Evolutionary conservation across 1,284 basidiomycete species (phyloP), one percentile per base, ranked within the genome.

Genomic region (Trametes pubescens): DNA sequence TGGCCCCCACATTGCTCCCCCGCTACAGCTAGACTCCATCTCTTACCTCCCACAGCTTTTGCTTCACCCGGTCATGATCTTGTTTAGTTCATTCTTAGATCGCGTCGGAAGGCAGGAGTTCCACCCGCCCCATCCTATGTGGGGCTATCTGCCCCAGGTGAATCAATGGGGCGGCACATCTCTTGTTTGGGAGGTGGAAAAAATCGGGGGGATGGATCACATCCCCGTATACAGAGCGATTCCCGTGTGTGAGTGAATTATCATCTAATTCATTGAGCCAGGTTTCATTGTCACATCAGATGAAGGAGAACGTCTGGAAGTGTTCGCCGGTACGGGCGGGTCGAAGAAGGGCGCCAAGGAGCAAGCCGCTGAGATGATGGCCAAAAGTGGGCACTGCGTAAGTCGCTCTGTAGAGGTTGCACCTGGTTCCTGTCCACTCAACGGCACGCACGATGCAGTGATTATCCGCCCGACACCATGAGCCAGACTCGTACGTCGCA

Each of bases 141-240:
- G 72, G 66, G 70, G 70, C 0, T 75, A 73, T 47, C 46, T 73
- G 6, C 67, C 74, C 0, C 74, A 75, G 52, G 14, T 75, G 2
- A 72, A 75, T 46, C 65, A 75, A 32, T 74, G 73, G 73, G 61
- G 59, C 1, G 16, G 1, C 7, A 38, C 5, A 1, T 16, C 29
- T 10, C 56, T 73, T 0, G 56, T 49, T 7, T 74, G 73, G 73
- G 35, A 61, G 2, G 51, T 54, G 8, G 59, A 55, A 1, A 61
- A 71, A 0, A 54, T 67, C 0, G 71, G 67, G 0, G 73, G 73
- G 0, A 1, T 35, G 4, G 70, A 69, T 16, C 73, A 74, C 44
- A 35, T 70, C 2, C 73, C 73, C 0, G 24, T 61, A 0, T 74
- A 71, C 53, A 11, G 24, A 4, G 67, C 68, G 2, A 22, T 57